Evolutionary conservation across 352 stramenopile genomes (phyloP), one percentile per base, ranked within the genome.

Genomic region (Elongisporangium undulatum): DNA sequence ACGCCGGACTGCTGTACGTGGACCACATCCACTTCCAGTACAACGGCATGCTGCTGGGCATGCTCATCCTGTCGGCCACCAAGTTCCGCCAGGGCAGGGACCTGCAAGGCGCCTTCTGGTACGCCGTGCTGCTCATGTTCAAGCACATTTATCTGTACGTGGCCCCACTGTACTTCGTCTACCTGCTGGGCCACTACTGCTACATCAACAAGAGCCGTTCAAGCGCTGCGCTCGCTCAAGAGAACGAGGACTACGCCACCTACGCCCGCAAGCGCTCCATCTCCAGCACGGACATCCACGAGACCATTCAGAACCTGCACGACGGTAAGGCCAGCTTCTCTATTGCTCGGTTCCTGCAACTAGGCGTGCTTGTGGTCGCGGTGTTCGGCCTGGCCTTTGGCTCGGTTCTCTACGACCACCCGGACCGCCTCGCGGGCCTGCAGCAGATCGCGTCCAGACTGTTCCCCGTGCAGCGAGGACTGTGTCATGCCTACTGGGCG

Each of bases 1-100:
- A 98, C 75, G 84, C 94, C 5, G 95, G 92, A 3, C 70, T 99
- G 39, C 70, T 99, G 8, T 91, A 97, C 65, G 83, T 99, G 38
- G 97, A 99, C 78, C 96, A 99, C 78, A 95, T 99, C 45, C 97
- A 99, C 74, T 99, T 99, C 80, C 97, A 99, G 72, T 99, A 99
- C 84, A 99, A 99, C 69, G 96, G 96, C 15, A 95, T 99, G 81
- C 70, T 99, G 17, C 76, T 99, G 7, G 96, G 96, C 0, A 68
- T 99, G 61, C 74, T 99, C 34, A 84, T 98, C 38, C 72, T 97
- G 49, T 98, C 92, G 6, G 69, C 97, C 26, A 87, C 84, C 48
- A 89, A 90, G 59, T 80, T 95, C 55, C 68, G 81, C 38, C 64
- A 90, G 60, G 73, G 90, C 55, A 74, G 91, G 59, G 85, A 97